phyloP scores from a whole-genome alignment of 2,329 filamentous ascomycete species.

The Apiospora rasikravindrae region DNA sequence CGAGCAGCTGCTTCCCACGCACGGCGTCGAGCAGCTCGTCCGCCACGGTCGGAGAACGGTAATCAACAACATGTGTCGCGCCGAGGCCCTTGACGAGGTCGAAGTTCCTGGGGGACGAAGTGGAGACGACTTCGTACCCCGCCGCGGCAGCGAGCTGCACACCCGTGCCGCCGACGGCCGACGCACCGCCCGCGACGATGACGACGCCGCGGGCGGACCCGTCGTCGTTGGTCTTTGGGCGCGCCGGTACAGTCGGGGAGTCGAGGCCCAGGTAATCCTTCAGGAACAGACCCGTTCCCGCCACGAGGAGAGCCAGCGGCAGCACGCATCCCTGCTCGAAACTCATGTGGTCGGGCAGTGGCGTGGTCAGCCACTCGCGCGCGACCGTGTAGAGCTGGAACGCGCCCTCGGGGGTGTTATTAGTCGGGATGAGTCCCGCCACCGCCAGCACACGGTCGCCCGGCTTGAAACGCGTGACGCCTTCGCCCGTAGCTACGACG shows the following conservation, averaged over 20 bases:
- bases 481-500: conserved; percentile 28
- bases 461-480: conserved; percentile 22
- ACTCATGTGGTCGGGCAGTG: neutral
- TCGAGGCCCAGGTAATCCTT: conserved; percentile 19
- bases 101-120: conserved; percentile 27
- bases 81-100: conserved; percentile 40
- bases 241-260: conserved; percentile 21
- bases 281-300: conserved; percentile 26
- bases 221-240: conserved; percentile 19
- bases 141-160: conserved; percentile 24
- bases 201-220: conserved; percentile 6
- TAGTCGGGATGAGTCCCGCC: conserved; percentile 4
- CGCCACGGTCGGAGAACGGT: conserved; percentile 6
- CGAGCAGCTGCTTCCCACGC: neutral
- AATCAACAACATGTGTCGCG: conserved; percentile 45
- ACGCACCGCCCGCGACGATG: conserved; percentile 24
- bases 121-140: conserved; percentile 18
- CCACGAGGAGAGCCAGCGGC: conserved; percentile 21
- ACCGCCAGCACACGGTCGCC: conserved; percentile 30
- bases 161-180: conserved; percentile 21
- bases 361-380: conserved; percentile 1
- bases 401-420: conserved; percentile 15
- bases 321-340: conserved; percentile 25
- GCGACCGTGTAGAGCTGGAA: conserved; percentile 21
- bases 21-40: conserved; percentile 4